These are phyloP conservation scores for Pythium folliculosum DNA, from an alignment of 352 stramenopile genomes.

Conservation along the genomic window DNA sequence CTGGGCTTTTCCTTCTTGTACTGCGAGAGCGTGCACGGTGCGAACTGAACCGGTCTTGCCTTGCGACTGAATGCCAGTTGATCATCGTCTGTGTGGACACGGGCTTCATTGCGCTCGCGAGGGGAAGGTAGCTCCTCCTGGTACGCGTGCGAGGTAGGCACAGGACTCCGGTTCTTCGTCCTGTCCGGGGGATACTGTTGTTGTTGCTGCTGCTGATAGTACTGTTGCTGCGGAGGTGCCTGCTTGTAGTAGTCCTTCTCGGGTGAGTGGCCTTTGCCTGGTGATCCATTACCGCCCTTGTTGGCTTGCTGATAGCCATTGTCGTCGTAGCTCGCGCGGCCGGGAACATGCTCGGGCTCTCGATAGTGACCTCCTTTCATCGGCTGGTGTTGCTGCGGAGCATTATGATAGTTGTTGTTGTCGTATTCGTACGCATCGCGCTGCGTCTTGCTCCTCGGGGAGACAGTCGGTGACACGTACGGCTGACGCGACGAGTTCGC, in stretches of 20 bases:
- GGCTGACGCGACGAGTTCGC: constrained; percentile 24
- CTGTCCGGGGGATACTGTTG: constrained; percentile 6
- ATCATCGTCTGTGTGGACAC: constrained; percentile 55
- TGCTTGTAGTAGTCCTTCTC: constrained; percentile 19
- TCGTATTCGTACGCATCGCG: constrained; percentile 38
- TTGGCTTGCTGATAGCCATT: constrained; percentile 24
- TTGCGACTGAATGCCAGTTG: constrained; percentile 82
- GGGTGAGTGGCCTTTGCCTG: constrained; percentile 21
- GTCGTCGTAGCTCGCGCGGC: constrained; percentile 40
- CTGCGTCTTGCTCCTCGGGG: constrained; percentile 35
- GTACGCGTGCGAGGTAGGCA: neutral
- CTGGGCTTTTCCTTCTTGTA: constrained; percentile 86
- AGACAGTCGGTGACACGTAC: constrained; percentile 30
- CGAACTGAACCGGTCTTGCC: constrained; percentile 71
- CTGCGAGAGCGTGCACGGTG: constrained; percentile 82
- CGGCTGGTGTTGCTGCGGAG: constrained; percentile 4
- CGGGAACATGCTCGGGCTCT: constrained; percentile 33
- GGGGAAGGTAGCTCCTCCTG: constrained; percentile 46
- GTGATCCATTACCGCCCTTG: constrained; percentile 15
- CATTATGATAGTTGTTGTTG: constrained; percentile 32
- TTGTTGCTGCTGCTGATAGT: constrained; percentile 3
- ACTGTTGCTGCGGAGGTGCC: constrained; percentile 8
- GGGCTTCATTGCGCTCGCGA: constrained; percentile 62
- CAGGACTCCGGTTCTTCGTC: constrained; percentile 27
- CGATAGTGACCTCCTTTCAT: constrained; percentile 18